Percentiles rank a stretch among this genome's conserved stretches.
phyloP scores from a whole-genome alignment of 352 stramenopile species.

The Pythium pyrilobum region DNA sequence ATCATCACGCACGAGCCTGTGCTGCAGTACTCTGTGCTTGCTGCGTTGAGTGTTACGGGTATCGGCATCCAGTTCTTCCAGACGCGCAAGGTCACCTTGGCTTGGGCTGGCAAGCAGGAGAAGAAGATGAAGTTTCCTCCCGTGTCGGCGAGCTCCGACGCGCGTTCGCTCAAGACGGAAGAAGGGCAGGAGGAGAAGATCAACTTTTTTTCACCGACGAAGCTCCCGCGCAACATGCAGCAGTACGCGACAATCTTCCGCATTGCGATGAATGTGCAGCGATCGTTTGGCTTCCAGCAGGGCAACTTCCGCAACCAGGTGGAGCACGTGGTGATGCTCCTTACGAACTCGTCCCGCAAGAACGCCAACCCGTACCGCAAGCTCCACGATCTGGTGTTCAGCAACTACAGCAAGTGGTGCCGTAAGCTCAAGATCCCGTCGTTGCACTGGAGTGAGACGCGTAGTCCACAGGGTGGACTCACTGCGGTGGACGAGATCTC shows the following conservation, averaged over 20 bases:
- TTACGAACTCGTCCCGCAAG: conserved; percentile 90
- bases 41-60: conserved; percentile 29
- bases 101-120: conserved; percentile 21
- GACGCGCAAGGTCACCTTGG: conserved; percentile 26
- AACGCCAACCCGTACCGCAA: conserved; percentile 76
- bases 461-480: conserved; percentile 61
- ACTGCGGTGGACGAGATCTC: conserved; percentile 88
- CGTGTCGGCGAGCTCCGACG: conserved; percentile 76
- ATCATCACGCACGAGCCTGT: conserved; percentile 61
- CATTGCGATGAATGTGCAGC: conserved; percentile 82
- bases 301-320: conserved; percentile 94
- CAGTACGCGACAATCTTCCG: conserved; percentile 80
- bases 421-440: conserved; percentile 73
- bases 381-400: conserved; percentile 78
- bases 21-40: conserved; percentile 55
- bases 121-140: conserved; percentile 32
- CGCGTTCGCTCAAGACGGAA: conserved; percentile 56
- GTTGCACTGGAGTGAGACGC: conserved; percentile 65
- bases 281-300: conserved; percentile 79
- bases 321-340: conserved; percentile 95
- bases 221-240: conserved; percentile 76
- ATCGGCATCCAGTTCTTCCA: conserved; percentile 47
- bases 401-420: conserved; percentile 88
- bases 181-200: conserved; percentile 37
- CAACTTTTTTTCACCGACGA: conserved; percentile 78